A percentile compares a stretch with the other conserved stretches of the same genome.
Evolutionary conservation across 306 rosid genomes (phyloP).

Genomic region (Geum urbanum): DNA sequence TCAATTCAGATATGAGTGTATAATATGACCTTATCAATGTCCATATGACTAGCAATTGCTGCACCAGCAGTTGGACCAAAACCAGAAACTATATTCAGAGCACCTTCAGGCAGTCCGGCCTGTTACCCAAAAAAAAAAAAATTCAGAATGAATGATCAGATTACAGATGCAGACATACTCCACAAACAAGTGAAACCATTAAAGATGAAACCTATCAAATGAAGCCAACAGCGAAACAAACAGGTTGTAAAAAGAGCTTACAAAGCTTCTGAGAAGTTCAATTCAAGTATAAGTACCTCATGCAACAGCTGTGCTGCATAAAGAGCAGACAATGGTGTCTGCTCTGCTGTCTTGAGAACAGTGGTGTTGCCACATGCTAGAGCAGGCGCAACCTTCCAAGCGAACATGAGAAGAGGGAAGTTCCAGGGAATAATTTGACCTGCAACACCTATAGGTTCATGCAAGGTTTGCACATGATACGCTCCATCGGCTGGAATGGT

Average conservation of each 20-base stretch:
- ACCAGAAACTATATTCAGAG: conserved; percentile 77
- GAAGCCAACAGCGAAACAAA: not conserved
- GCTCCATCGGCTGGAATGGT: conserved; percentile 82
- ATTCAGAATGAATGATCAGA: conserved; percentile 11
- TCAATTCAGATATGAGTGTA: too few species aligned
- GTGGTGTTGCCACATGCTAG: conserved; percentile 83
- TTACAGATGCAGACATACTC: not conserved
- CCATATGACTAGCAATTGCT: conserved; percentile 91
- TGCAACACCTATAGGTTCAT: conserved; percentile 89
- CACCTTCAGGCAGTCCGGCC: conserved; percentile 96
- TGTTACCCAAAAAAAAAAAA: conserved; percentile 25
- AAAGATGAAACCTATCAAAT: not conserved
- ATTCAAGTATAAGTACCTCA: conserved; percentile 48
- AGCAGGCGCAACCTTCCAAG: conserved; percentile 92
- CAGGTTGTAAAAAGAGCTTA: not conserved
- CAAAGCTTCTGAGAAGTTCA: not conserved
- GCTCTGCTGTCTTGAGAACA: conserved; percentile 89
- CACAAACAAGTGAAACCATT: not conserved
- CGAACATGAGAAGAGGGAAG: conserved; percentile 87
- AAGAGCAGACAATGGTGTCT: conserved; percentile 85
- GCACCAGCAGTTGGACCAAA: conserved; percentile 97
- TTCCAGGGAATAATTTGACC: conserved; percentile 99
- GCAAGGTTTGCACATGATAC: conserved; percentile 73
- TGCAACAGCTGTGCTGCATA: conserved; percentile 56
- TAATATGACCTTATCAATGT: conserved; percentile 67